Base-by-base conservation (phyloP, 1,284 basidiomycete species). In the Hymenochaete sp. region DNA sequence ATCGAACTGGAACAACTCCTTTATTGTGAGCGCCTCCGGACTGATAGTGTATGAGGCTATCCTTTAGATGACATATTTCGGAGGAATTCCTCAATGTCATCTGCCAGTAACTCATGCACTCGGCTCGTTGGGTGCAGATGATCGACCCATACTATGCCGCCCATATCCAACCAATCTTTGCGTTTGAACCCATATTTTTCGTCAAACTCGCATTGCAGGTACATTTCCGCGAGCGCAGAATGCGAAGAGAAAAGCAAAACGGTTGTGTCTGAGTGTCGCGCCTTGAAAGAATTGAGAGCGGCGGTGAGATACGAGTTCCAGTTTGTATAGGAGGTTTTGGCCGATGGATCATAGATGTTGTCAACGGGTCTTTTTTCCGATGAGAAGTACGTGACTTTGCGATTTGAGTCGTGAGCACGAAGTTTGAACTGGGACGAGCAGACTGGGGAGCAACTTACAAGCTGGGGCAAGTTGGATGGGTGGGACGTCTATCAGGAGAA, bases 401-500 rank as follows among this genome's bases (percentile, higher is more conserved):
- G 13, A 42, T 25, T 4, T 24, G 9, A 29, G 35, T n/a, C n/a
- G n/a, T n/a, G n/a, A n/a, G n/a, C n/a, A n/a, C n/a, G n/a, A n/a
- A n/a, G n/a, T n/a, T n/a, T n/a, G n/a, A n/a, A n/a, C n/a, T n/a
- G n/a, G n/a, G n/a, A n/a, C n/a, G n/a, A n/a, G 32, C 5, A 35
- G 32, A 35, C 8, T 35, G 13, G 8, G 13, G 4, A 6, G 13
- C 14, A 22, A 41, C 64, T 39, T 52, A 71, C 72, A 61, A 16
- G 45, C 67, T 11, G 77, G 75, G 26, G 67, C 62, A 31, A 68
- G 61, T 38, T 77, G 54, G 8, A 81, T 70, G 0, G 79, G 75
- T 4, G 79, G 79, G 0, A 81, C 65, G 50, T 81, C 74, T 8
- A 82, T 64, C 53, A 81, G 72, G 26, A 80, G 54, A 54, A 82